Percentiles rank a stretch among this genome's conserved stretches.
Evolutionary conservation across 805 yeast species (phyloP).

Genomic region (Maudiozyma saulgeensis): DNA sequence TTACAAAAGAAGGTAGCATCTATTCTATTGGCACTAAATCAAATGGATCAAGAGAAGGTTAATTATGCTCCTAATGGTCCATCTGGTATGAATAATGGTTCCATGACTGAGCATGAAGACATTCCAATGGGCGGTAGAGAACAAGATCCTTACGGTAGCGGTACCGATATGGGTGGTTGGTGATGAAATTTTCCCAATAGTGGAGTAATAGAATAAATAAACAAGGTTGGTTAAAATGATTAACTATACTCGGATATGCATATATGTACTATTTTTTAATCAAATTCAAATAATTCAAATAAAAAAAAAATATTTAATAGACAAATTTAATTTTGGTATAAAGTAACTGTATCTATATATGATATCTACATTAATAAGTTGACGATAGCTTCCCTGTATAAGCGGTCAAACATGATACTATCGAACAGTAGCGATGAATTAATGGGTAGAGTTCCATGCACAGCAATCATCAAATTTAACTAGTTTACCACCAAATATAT

Average conservation of each 20-base stretch:
- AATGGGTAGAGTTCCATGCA: constrained; percentile 48
- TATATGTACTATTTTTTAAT: constrained; percentile 1
- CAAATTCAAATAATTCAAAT: neutral
- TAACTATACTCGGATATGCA: neutral
- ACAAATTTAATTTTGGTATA: neutral
- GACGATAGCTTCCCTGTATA: neutral
- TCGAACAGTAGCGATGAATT: neutral
- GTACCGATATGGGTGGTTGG: constrained; percentile 25
- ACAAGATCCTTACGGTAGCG: constrained; percentile 27
- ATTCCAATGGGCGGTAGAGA: constrained; percentile 24
- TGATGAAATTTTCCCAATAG: constrained; percentile 4
- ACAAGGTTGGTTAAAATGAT: neutral
- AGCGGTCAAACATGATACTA: too few relatives aligned
- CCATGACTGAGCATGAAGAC: constrained; percentile 29
- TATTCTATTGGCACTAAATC: constrained; percentile 61
- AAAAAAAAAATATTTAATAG: neutral
- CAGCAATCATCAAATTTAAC: constrained; percentile 72
- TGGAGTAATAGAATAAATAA: neutral
- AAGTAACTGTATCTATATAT: neutral
- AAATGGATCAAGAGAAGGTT: constrained; percentile 32
- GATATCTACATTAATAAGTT: neutral
- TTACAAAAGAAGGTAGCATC: constrained; percentile 87
- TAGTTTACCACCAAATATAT: constrained; percentile 83
- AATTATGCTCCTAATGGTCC: constrained; percentile 34
- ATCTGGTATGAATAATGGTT: constrained; percentile 23